phyloP scores from a whole-genome alignment of 164 flowering plant species.

The Chloranthus sessilifolius region DNA sequence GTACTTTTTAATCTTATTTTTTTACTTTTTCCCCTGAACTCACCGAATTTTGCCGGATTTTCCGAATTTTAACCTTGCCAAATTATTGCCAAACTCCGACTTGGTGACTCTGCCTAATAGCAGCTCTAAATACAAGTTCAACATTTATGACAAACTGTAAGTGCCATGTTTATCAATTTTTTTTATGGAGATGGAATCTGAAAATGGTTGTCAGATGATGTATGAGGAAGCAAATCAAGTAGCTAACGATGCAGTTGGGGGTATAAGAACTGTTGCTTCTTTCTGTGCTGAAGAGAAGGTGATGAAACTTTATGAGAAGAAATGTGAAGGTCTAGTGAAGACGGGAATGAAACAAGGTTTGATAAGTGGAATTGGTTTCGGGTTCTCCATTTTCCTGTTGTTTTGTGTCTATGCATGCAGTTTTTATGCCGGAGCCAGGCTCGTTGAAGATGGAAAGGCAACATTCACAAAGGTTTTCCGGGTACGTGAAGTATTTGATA shows the following conservation, averaged over 20 bases:
- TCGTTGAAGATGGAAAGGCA: constrained; percentile 23
- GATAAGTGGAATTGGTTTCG: constrained; percentile 37
- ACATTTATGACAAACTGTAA: no score
- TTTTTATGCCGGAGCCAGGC: constrained; percentile 34
- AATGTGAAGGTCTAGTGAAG: constrained; percentile 35
- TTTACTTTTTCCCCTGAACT: no score
- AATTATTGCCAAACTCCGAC: not conserved
- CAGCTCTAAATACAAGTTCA: no score
- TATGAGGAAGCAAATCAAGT: constrained; percentile 61
- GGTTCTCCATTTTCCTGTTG: constrained; percentile 30
- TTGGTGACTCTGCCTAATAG: no score
- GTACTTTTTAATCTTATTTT: no score
- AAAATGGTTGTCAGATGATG: constrained; percentile 28
- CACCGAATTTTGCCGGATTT: no score
- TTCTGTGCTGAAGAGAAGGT: constrained; percentile 63
- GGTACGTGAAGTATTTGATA: constrained; percentile 27
- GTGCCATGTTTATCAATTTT: no score
- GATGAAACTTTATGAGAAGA: constrained; percentile 27
- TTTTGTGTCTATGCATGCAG: constrained; percentile 26
- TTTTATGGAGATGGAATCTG: not conserved
- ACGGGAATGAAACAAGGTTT: constrained; percentile 32
- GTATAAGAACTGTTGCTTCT: constrained; percentile 63
- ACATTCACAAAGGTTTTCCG: constrained; percentile 27
- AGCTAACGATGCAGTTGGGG: constrained; percentile 63
- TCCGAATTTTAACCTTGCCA: no score